Percentiles rank a stretch among this genome's conserved stretches.
These are phyloP conservation scores for Erodium chrysanthum DNA, from an alignment of 441 rosid genomes.

Conservation along the genomic window DNA sequence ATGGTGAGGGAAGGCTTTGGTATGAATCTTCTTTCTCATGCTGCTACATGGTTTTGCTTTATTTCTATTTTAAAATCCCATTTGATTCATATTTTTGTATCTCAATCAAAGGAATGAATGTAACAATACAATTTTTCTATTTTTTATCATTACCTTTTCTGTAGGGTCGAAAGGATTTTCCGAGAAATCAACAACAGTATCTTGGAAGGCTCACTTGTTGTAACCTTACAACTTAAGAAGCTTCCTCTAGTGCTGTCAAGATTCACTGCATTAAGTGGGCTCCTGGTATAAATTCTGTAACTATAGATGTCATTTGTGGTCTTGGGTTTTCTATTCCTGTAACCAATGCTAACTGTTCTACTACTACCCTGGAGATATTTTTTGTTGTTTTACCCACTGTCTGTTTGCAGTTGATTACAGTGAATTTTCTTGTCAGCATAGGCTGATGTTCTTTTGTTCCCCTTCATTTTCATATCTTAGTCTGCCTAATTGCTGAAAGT, in stretches of 20 bases:
- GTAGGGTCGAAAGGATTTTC: conserved; percentile 92
- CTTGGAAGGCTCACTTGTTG: conserved; percentile 49
- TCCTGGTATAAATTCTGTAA: conserved; percentile 53
- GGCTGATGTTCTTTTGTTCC: not conserved
- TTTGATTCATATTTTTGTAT: not conserved
- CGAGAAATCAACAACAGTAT: conserved; percentile 75
- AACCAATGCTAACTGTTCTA: conserved; percentile 5
- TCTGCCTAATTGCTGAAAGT: not conserved
- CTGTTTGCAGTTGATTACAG: conserved; percentile 19
- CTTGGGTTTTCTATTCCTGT: conserved; percentile 5
- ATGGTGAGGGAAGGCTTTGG: conserved; percentile 96
- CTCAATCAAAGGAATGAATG: not conserved
- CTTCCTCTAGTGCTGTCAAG: conserved; percentile 72
- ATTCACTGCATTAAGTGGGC: conserved; percentile 91
- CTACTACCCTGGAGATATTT: conserved; percentile 2
- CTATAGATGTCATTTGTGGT: not conserved
- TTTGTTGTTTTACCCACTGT: conserved; percentile 7
- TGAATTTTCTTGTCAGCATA: conserved; percentile 1
- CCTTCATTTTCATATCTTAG: not conserved
- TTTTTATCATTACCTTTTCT: conserved; percentile 19
- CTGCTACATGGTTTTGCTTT: not conserved
- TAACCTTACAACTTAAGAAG: conserved; percentile 68
- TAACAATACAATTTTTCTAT: not conserved
- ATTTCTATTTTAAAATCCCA: not conserved
- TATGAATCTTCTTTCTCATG: conserved; percentile 24